phyloP scores from a whole-genome alignment of 495 filamentous ascomycete species.

The Daldinia vernicosa region DNA sequence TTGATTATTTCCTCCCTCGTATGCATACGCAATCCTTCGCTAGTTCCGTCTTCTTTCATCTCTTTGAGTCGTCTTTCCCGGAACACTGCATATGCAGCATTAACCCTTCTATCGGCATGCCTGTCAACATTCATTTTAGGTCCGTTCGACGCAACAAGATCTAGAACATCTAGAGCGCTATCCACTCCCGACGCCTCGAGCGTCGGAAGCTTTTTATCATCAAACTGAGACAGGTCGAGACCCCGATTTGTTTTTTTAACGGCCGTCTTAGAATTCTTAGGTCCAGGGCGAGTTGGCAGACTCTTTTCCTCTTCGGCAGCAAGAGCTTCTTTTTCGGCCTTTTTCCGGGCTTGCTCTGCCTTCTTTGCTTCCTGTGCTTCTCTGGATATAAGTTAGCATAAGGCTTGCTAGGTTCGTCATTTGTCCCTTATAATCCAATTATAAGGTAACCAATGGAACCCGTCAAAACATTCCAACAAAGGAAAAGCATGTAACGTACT shows the following conservation, averaged over 20 bases:
- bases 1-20: too few species aligned
- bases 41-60: constrained; percentile 77
- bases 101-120: constrained; percentile 85
- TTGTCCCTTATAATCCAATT: background rate
- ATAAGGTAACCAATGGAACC: background rate
- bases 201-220: constrained; percentile 60
- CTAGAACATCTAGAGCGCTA: constrained; percentile 86
- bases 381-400: constrained; percentile 54
- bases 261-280: constrained; percentile 66
- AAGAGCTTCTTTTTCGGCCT: constrained; percentile 84
- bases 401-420: background rate
- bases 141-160: constrained; percentile 62
- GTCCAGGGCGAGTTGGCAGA: constrained; percentile 66
- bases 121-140: constrained; percentile 74
- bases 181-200: constrained; percentile 88
- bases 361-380: constrained; percentile 88
- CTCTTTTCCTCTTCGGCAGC: constrained; percentile 86
- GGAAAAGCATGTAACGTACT: constrained; percentile 63
- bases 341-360: constrained; percentile 84
- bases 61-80: constrained; percentile 85
- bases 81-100: constrained; percentile 86
- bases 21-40: constrained; percentile 68
- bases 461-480: background rate
- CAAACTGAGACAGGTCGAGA: constrained; percentile 67
- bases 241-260: constrained; percentile 71